These are phyloP conservation scores for Neurospora pannonica DNA, from an alignment of 495 filamentous ascomycete genomes.

Conservation along the genomic window DNA sequence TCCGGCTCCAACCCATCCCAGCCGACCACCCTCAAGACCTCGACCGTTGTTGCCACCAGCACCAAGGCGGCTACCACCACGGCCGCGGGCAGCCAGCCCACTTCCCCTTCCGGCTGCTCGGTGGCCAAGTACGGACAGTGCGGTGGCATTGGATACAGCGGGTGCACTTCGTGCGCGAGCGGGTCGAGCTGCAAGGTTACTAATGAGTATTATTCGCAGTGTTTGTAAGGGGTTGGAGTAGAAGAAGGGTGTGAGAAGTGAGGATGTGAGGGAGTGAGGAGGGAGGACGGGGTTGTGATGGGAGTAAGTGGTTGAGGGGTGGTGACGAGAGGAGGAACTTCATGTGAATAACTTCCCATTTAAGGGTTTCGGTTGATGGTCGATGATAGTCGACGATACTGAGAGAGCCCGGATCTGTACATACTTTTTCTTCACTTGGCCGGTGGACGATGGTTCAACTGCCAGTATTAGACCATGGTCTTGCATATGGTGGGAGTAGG, in stretches of 20 bases:
- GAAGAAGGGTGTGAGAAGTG: neutral
- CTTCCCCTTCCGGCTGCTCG: constrained; percentile 4
- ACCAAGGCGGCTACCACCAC: neutral
- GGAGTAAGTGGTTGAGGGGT: too few relatives aligned
- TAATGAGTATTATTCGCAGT: constrained; percentile 25
- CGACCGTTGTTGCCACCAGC: neutral
- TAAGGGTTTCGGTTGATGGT: neutral
- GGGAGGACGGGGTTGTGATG: too few relatives aligned
- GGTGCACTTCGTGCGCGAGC: constrained; percentile 20
- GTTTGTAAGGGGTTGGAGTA: constrained; percentile 7
- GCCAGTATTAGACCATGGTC: neutral
- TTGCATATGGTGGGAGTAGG: neutral
- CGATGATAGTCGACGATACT: neutral
- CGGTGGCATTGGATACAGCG: constrained; percentile 24
- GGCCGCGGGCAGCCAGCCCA: neutral
- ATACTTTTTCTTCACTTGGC: neutral
- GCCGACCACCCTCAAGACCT: neutral
- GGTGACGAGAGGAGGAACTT: too few relatives aligned
- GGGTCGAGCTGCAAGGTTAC: constrained; percentile 16
- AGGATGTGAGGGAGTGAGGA: too few relatives aligned
- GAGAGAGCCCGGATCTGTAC: neutral
- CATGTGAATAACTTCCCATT: neutral
- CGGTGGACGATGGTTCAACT: neutral
- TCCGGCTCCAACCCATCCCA: neutral
- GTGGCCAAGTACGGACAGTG: constrained; percentile 30